phyloP scores from a whole-genome alignment of 2,329 filamentous ascomycete species.

The Trichophyton verrucosum region DNA sequence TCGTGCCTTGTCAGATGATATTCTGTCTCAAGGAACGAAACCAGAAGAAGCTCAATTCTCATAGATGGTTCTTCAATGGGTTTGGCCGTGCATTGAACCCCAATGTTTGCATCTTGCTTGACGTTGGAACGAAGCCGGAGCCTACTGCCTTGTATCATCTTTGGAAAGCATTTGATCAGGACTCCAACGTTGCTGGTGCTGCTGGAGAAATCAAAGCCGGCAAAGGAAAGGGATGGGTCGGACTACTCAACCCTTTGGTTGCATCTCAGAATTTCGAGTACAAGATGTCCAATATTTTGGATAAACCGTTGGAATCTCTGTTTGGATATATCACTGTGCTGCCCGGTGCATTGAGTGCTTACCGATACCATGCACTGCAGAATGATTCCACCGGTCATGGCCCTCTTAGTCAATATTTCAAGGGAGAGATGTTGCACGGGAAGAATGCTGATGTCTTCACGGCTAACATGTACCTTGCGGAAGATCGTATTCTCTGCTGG shows the following conservation, averaged over 20 bases:
- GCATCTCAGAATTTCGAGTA: constrained; percentile 99
- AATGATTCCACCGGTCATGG: constrained; percentile 95
- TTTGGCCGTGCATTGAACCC: constrained; percentile 86
- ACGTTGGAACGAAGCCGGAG: constrained; percentile 88
- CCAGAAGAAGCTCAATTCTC: constrained; percentile 92
- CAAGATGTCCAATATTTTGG: constrained; percentile 98
- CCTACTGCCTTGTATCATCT: constrained; percentile 88
- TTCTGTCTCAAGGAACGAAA: constrained; percentile 99
- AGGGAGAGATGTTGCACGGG: constrained; percentile 92
- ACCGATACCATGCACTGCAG: constrained; percentile 88
- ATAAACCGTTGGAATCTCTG: constrained; percentile 92
- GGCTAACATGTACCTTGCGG: constrained; percentile 97
- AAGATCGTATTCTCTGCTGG: constrained; percentile 97
- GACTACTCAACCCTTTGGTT: constrained; percentile 83
- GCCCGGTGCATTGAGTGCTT: constrained; percentile 87
- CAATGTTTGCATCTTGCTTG: constrained; percentile 91
- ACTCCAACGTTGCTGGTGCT: constrained; percentile 92
- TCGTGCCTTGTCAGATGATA: constrained; percentile 94
- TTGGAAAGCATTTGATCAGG: constrained; percentile 97
- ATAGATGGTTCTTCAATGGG: constrained; percentile 98
- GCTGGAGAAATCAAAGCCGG: constrained; percentile 97
- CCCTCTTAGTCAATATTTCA: constrained; percentile 95
- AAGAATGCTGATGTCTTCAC: constrained; percentile 96
- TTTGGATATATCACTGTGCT: constrained; percentile 98
- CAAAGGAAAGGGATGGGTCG: constrained; percentile 71